Base-by-base conservation (phyloP, 2,329 filamentous ascomycete genomes). In the Diaporthe citri region DNA sequence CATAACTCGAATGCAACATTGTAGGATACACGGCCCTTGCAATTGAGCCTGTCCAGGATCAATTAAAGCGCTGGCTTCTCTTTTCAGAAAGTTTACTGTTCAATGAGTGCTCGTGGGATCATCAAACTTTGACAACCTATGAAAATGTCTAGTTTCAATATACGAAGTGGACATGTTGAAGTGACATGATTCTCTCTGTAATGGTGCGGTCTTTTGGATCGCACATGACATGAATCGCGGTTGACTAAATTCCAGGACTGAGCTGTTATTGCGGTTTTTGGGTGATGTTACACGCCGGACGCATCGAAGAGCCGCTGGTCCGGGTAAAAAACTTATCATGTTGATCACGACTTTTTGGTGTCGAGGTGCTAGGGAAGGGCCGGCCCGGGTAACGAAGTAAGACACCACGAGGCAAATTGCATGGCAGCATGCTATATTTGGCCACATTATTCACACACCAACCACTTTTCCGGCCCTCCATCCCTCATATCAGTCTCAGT, bases 391-490 rank as follows among this genome's bases (percentile, higher is more conserved):
- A 52, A 67, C 28, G 13, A 20, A 25, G 5, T 17, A 55, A 31
- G 25, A 67, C 48, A 36, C 43, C 46, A 52, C 46, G n/a, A 39
- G 13, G 64, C 6, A n/a, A 20, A 20, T 39, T 52, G 48, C 10
- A 4, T 28, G 31, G n/a, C 34, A 10, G 46, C 12, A 41, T 52
- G 46, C 46, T 67, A 67, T 67, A 67, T 25, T 15, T 6, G 46
- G 10, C 3, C 34, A 10, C 55, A 2, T 25, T 67, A 67, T 67
- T 52, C 64, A 67, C 46, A 67, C 46, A 67, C 46, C 64, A 67
- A 39, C 28, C 20, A 39, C 15, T 31, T 67, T 6, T 20, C 10
- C 17, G 22, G 48, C 17, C 2, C 31, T 25, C 3, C 12, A 3
- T 25, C 1, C 4, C 46, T 20, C 22, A 20, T 9, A 25, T 52